Conservation (phyloP, 495 filamentous ascomycete species). For the Penicillium coffeae region DNA sequence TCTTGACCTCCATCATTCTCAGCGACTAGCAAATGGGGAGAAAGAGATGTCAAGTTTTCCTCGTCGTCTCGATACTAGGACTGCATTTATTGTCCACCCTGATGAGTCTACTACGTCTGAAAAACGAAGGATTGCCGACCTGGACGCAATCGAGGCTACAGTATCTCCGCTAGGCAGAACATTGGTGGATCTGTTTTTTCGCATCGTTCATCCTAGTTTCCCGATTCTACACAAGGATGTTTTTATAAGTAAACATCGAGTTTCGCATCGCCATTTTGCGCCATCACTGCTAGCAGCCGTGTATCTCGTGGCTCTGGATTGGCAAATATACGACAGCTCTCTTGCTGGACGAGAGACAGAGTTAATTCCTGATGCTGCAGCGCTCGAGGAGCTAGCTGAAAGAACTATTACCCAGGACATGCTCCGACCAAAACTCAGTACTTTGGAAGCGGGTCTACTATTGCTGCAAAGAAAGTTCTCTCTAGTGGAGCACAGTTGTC, state of each 20-base stretch:
- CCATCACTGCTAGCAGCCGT: conserved; percentile 76
- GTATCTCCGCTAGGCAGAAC: conserved; percentile 20
- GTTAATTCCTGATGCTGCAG: conserved; percentile 52
- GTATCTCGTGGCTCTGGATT: conserved; percentile 77
- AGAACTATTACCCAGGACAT: conserved; percentile 57
- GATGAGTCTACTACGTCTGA: conserved; percentile 16
- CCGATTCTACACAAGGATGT: conserved; percentile 69
- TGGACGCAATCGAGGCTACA: conserved; percentile 12
- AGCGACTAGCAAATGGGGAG: too few species aligned
- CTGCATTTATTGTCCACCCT: conserved; percentile 15
- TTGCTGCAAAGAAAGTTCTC: conserved; percentile 60
- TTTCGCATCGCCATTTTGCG: conserved; percentile 68
- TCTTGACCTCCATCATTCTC: conserved; percentile 8
- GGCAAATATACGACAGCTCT: conserved; percentile 74
- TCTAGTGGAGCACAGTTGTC: too few species aligned
- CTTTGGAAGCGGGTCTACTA: conserved; percentile 74
- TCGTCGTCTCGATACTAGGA: conserved; percentile 15
- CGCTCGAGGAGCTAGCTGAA: conserved; percentile 64
- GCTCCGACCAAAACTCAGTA: conserved; percentile 75
- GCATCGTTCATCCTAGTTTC: conserved; percentile 73
- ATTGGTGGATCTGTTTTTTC: conserved; percentile 75
- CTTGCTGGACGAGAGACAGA: conserved; percentile 40
- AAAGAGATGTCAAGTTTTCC: conserved; percentile 11
- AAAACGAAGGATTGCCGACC: conserved; percentile 22
- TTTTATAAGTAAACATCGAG: conserved; percentile 73